phyloP scores from a whole-genome alignment of 2,329 filamentous ascomycete genomes.

The Sphaerulina musiva region DNA sequence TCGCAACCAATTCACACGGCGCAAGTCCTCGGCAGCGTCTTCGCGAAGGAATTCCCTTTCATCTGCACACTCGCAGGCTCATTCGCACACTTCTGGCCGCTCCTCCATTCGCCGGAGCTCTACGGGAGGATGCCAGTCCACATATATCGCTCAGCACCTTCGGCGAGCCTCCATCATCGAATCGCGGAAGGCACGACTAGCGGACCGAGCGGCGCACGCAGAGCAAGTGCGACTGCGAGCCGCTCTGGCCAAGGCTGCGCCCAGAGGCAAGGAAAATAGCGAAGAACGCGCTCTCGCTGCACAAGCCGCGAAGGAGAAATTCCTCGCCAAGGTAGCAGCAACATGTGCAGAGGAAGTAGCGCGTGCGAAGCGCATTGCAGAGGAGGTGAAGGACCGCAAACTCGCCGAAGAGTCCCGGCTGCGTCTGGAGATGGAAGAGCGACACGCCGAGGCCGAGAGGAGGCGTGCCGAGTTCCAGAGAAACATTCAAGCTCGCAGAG shows the following conservation, averaged over 20 bases:
- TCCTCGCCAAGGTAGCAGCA: conserved; percentile 73
- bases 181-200: conserved; percentile 69
- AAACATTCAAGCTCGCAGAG: conserved; percentile 44
- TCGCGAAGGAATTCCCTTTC: conserved; percentile 75
- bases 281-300: conserved; percentile 73
- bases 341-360: conserved; percentile 77
- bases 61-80: conserved; percentile 59
- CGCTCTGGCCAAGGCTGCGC: conserved; percentile 64
- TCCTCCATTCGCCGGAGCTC: conserved; percentile 44
- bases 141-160: conserved; percentile 70
- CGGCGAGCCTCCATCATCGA: conserved; percentile 75
- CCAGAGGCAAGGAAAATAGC: conserved; percentile 53
- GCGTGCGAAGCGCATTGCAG: conserved; percentile 73
- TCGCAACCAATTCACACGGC: conserved; percentile 52
- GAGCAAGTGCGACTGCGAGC: conserved; percentile 75
- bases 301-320: conserved; percentile 70
- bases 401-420: conserved; percentile 65
- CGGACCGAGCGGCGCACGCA: conserved; percentile 72
- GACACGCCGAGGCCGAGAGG: conserved; percentile 68
- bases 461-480: conserved; percentile 53
- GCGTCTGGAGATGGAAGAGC: conserved; percentile 70
- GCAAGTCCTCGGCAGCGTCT: conserved; percentile 69
- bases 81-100: conserved; percentile 59
- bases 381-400: conserved; percentile 72
- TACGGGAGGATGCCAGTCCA: conserved; percentile 53